These are phyloP conservation scores for Glaciozyma martinii DNA, from an alignment of 768 basidiomycete genomes.

Conservation along the genomic window DNA sequence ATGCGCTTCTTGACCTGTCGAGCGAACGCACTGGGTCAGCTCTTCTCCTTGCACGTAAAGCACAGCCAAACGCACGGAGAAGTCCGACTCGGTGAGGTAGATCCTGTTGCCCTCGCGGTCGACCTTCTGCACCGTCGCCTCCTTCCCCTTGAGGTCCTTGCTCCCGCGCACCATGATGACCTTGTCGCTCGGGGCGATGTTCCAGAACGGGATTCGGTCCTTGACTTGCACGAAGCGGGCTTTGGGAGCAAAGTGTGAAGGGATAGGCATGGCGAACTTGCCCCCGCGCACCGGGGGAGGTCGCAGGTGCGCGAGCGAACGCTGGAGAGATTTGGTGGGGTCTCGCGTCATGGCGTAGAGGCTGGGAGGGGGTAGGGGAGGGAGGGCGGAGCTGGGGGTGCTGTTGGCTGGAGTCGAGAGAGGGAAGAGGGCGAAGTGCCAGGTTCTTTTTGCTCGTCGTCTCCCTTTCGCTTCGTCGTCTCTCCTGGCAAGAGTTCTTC, in stretches of 20 bases:
- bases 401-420: too few relatives aligned
- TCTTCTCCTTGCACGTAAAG: background rate
- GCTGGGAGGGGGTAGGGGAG: too few relatives aligned
- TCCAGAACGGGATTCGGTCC: conserved; percentile 34
- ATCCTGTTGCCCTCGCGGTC: conserved; percentile 31
- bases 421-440: too few relatives aligned
- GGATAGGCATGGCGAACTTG: conserved; percentile 29
- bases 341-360: conserved; percentile 1
- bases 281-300: conserved; percentile 23
- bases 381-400: too few relatives aligned
- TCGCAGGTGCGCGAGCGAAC: conserved; percentile 22
- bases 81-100: conserved; percentile 27
- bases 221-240: conserved; percentile 31
- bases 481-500: too few relatives aligned
- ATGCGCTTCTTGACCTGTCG: conserved; percentile 27
- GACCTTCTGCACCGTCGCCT: conserved; percentile 27
- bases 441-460: too few relatives aligned
- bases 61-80: conserved; percentile 13
- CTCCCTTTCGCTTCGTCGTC: too few relatives aligned
- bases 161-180: conserved; percentile 30
- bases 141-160: conserved; percentile 22
- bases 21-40: background rate
- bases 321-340: conserved; percentile 22
- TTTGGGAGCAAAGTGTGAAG: conserved; percentile 24
- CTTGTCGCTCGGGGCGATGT: conserved; percentile 30